Evolutionary conservation across 768 basidiomycete species (phyloP).

Genomic region (Amyloporia xantha): DNA sequence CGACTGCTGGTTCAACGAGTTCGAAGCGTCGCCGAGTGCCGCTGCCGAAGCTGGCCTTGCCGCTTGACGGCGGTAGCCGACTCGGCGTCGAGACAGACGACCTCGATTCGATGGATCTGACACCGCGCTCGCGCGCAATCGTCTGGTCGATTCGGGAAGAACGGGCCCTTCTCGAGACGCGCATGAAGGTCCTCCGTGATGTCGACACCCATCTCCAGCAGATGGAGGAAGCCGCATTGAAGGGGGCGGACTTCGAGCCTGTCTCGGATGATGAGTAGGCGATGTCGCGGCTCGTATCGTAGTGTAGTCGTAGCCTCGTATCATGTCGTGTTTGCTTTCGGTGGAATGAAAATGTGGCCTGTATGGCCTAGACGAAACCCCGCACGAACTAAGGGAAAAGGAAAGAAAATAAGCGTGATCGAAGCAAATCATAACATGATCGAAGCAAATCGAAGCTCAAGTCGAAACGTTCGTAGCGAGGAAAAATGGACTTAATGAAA

Average conservation of each 20-base stretch:
- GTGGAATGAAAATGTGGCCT: background rate
- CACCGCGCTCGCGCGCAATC: background rate
- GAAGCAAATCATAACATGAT: background rate
- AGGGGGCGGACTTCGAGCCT: background rate
- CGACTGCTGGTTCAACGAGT: background rate
- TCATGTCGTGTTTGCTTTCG: background rate
- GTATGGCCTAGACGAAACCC: background rate
- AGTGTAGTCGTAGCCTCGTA: background rate
- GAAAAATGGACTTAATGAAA: background rate
- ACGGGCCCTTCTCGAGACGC: background rate
- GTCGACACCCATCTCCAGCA: background rate
- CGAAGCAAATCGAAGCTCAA: background rate
- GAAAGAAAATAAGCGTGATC: background rate
- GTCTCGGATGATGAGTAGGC: background rate
- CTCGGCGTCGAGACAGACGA: background rate
- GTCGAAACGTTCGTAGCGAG: background rate
- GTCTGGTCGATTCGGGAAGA: background rate
- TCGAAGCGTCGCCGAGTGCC: background rate
- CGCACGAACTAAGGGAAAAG: background rate
- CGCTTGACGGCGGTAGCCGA: background rate
- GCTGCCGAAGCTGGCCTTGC: background rate
- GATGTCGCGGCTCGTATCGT: background rate
- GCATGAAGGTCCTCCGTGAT: background rate
- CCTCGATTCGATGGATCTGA: background rate
- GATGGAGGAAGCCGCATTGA: background rate